Evolutionary conservation across 768 basidiomycete genomes (phyloP).

Genomic region (Russula emetica): DNA sequence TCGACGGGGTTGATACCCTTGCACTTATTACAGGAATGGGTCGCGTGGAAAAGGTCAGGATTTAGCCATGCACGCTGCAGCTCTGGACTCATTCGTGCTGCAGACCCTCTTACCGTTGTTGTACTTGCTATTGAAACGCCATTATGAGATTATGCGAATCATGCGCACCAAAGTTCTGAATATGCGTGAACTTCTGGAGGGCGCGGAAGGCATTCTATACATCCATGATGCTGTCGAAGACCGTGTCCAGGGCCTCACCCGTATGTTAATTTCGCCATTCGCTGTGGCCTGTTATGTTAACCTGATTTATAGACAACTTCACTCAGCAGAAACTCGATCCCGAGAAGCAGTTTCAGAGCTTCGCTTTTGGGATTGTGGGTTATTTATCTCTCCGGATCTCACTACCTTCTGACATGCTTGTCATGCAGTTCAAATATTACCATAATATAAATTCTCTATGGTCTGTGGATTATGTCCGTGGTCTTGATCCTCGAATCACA

Average conservation of each 20-base stretch:
- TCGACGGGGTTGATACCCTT: conserved; percentile 34
- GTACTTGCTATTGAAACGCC: conserved; percentile 25
- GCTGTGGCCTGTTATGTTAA: neutral
- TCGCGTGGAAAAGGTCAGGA: conserved; percentile 32
- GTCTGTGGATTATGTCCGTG: conserved; percentile 3
- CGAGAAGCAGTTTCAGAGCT: conserved; percentile 28
- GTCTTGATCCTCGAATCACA: neutral
- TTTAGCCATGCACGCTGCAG: neutral
- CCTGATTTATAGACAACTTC: conserved; percentile 26
- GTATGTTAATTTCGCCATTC: neutral
- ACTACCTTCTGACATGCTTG: neutral
- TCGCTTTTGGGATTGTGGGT: conserved; percentile 28
- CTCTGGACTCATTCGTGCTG: neutral
- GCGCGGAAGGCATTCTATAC: neutral
- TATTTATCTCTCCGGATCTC: neutral
- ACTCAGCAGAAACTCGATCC: conserved; percentile 27
- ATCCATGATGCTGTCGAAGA: conserved; percentile 3
- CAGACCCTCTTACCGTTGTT: conserved; percentile 25
- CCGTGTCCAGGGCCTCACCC: conserved; percentile 10
- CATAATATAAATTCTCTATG: neutral
- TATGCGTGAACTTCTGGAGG: conserved; percentile 1
- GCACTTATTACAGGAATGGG: conserved; percentile 31
- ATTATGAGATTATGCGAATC: conserved; percentile 27
- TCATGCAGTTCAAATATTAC: conserved; percentile 14
- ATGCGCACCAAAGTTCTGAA: conserved; percentile 12